phyloP scores from a whole-genome alignment of 805 yeast species.

The Nakazawaea sp. region DNA sequence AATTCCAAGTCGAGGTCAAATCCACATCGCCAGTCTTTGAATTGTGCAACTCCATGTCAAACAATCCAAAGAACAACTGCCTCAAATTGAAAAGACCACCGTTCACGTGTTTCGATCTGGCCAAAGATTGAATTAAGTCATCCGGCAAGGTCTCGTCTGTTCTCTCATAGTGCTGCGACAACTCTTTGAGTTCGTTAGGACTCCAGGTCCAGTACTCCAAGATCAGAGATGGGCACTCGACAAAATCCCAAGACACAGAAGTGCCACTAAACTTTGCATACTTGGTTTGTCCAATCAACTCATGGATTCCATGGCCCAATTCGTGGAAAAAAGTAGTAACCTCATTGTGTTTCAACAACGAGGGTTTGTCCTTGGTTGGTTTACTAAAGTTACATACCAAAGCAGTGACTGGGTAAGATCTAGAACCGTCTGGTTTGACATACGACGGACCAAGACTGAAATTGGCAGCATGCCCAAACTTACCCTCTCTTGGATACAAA shows the following conservation, averaged over 20 bases:
- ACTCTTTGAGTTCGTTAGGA: conserved; percentile 42
- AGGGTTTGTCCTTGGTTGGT: conserved; percentile 63
- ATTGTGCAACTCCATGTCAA: conserved; percentile 69
- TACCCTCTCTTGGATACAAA: conserved; percentile 79
- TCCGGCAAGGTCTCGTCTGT: conserved; percentile 53
- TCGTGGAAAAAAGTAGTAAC: conserved; percentile 86
- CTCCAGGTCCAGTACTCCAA: conserved; percentile 88
- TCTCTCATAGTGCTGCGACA: conserved; percentile 59
- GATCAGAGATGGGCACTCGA: conserved; percentile 89
- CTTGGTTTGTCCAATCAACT: conserved; percentile 57
- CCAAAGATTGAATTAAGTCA: conserved; percentile 47
- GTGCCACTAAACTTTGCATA: conserved; percentile 72
- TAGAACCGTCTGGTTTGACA: conserved; percentile 36
- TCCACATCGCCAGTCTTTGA: conserved; percentile 38
- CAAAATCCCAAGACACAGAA: conserved; percentile 76
- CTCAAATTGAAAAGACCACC: conserved; percentile 67
- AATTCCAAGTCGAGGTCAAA: conserved; percentile 56
- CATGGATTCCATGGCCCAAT: conserved; percentile 85
- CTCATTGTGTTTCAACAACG: conserved; percentile 70
- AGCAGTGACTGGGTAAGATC: conserved; percentile 65
- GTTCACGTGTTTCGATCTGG: conserved; percentile 66
- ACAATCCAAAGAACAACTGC: conserved; percentile 72
- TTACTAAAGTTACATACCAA: conserved; percentile 81
- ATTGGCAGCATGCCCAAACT: conserved; percentile 86
- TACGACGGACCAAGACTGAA: conserved; percentile 63